phyloP scores from a whole-genome alignment of 495 filamentous ascomycete genomes.

The Daldinia caldariorum region DNA sequence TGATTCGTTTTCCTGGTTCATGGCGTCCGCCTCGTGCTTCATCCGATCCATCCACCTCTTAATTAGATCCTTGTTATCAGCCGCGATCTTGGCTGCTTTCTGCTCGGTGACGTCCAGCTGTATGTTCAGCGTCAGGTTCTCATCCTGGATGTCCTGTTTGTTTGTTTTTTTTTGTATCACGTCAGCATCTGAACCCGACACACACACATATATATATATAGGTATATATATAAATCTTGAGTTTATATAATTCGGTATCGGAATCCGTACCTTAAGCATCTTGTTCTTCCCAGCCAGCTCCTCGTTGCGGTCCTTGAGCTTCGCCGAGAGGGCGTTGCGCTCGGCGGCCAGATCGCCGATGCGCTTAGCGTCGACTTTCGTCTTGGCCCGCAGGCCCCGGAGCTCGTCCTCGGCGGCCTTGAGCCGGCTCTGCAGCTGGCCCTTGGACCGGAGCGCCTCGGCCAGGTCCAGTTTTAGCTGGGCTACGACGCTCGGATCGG shows the following conservation, averaged over 20 bases:
- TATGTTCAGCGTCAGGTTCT: constrained; percentile 83
- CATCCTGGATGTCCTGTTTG: constrained; percentile 82
- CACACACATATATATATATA: no score
- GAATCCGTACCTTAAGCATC: constrained; percentile 70
- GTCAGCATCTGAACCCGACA: constrained; percentile 22
- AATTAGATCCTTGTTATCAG: constrained; percentile 89
- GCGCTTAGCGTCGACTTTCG: constrained; percentile 61
- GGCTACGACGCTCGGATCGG: constrained; percentile 48
- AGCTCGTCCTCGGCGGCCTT: constrained; percentile 68
- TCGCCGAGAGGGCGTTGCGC: constrained; percentile 65
- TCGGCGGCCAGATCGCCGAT: constrained; percentile 72
- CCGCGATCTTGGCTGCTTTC: constrained; percentile 69
- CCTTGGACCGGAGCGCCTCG: constrained; percentile 77
- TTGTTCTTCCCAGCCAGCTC: constrained; percentile 85
- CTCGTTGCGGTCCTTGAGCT: constrained; percentile 81
- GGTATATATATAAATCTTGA: no score
- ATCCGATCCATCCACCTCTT: constrained; percentile 91
- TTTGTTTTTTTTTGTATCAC: background rate
- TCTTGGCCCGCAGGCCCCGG: constrained; percentile 66
- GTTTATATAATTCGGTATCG: no score
- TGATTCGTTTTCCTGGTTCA: constrained; percentile 72
- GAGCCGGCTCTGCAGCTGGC: constrained; percentile 69
- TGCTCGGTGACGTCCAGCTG: constrained; percentile 88
- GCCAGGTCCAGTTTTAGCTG: constrained; percentile 70
- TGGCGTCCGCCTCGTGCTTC: constrained; percentile 83